phyloP scores from a whole-genome alignment of 306 rosid genomes.

The Vicia sativa region DNA sequence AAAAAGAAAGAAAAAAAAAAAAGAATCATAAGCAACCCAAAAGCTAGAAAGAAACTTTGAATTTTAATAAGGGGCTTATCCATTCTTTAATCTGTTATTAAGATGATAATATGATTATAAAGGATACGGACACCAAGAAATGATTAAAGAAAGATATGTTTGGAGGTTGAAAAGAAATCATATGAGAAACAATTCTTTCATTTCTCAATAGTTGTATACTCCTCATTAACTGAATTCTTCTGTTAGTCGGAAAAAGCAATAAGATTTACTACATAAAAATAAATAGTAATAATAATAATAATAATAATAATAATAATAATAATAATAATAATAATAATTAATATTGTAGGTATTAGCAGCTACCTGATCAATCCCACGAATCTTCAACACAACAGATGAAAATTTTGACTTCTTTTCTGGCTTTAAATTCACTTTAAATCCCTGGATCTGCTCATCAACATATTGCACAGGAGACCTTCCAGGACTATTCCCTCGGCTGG shows the following conservation, averaged over 20 bases:
- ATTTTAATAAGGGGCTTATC: conserved; percentile 12
- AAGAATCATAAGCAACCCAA: conserved; percentile 18
- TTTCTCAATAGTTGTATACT: conserved; percentile 10
- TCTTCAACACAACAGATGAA: conserved; percentile 93
- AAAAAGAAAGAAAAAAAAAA: neutral
- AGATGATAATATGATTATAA: neutral
- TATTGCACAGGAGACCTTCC: conserved; percentile 85
- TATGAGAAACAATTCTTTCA: conserved; percentile 21
- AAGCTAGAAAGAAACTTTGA: conserved; percentile 2
- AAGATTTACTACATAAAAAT: neutral
- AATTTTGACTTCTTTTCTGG: conserved; percentile 93
- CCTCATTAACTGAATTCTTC: conserved; percentile 1
- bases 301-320: neutral
- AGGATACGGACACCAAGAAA: conserved; percentile 22
- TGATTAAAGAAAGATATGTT: neutral
- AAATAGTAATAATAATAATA: conserved; percentile 3
- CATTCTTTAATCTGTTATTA: conserved; percentile 30
- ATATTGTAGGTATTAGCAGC: conserved; percentile 27
- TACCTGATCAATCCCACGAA: conserved; percentile 98
- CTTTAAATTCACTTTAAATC: conserved; percentile 85
- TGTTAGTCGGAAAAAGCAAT: neutral
- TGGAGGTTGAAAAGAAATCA: conserved; percentile 25
- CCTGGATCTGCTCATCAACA: conserved; percentile 80
- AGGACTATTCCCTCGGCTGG: conserved; percentile 91
- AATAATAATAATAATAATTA: neutral